Base-by-base conservation (phyloP, 768 basidiomycete species). In the Phlebiopsis flavidoalba region DNA sequence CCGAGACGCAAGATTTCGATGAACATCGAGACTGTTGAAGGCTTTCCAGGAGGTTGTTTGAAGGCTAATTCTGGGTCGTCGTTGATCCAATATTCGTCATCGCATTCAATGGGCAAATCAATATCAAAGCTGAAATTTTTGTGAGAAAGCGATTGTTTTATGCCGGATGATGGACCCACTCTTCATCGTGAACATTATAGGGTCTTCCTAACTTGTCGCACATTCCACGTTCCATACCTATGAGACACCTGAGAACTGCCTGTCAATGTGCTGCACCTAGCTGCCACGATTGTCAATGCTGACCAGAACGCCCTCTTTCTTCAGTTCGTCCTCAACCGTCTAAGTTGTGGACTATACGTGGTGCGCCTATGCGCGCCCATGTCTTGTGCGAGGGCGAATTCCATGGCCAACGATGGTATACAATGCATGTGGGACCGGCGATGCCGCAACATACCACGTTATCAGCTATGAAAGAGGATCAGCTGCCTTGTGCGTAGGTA, bases 251-350 rank as follows among this genome's bases (percentile, higher is more conserved):
- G 55, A 36, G 15, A n/a, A n/a, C 3, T 8, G 1, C 26, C 6
- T 10, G 40, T 43, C 11, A 43, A 17, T 43, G 8, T 43, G 11
- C 17, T 14, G 17, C 15, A 35, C 3, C 35, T 5, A 4, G 40
- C 19, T 21, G 15, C 4, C 8, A 8, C 11, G 52, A 12, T 24
- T 17, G 57, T 37, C 40, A 37, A 37, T 40, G n/a, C 49, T 24
- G 79, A 81, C 89, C 88, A 91, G 69, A 93, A 91, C 0, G 85
- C 85, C 31, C 92, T 81, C 70, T 89, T n/a, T 91, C 82, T 86
- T 89, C 17, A 89, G 75, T 64, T 93, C 90, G 36, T 85, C 80
- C 48, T 88, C 84, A 57, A 80, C 64, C 66, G 73, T n/a, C n/a
- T 78, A 5, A 80, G 76, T 60, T 68, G 70, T 5, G 68, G 65